Evolutionary conservation across 164 flowering plant genomes (phyloP), one percentile per base, ranked within the genome.

Genomic region (Vitis rupestris): DNA sequence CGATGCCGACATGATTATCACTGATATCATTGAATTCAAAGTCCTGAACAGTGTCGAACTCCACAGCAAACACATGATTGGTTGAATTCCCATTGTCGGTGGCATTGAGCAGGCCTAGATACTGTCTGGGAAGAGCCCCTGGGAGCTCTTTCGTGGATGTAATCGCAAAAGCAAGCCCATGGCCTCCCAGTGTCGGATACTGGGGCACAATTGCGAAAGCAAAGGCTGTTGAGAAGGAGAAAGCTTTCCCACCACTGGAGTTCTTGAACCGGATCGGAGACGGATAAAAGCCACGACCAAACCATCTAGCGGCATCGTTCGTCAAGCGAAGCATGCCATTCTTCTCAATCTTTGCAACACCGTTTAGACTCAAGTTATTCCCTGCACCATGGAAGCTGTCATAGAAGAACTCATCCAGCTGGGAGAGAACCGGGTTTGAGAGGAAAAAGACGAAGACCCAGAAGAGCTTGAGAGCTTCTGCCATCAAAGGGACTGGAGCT

Each of bases 1-100:
- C 84, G 16, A 93, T 72, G 3, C 98, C 97, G 2, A 92, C 81
- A 76, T 92, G 98, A 70, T 92, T 88, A 68, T 84, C 90, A 70
- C 81, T 76, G 29, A 86, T 82, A 60, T 93, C 95, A 0, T 27
- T 54, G n/a, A 89, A 82, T 64, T 83, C 90, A 16, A 78, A 72
- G 66, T 88, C 87, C 48, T 76, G 76, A 8, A 83, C 86, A 0
- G 89, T 83, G 72, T 89, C 97, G 50, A 87, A 88, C 27, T 89
- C 97, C 4, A 89, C 81, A 0, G 92, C 94, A 17, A 88, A 76
- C 0, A 91, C 2, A 59, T 88, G 92, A 65, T 86, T 88, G 0
- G 84, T 70, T 61, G 67, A 66, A 52, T 84, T 78, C 5, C 84
- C 85, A 4, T 29, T 58, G 37, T 78, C 74, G 64, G 63, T 76